Percentiles rank a stretch among this genome's conserved stretches.
phyloP scores from a whole-genome alignment of 1,284 basidiomycete genomes.

The Irpex lacteus region DNA sequence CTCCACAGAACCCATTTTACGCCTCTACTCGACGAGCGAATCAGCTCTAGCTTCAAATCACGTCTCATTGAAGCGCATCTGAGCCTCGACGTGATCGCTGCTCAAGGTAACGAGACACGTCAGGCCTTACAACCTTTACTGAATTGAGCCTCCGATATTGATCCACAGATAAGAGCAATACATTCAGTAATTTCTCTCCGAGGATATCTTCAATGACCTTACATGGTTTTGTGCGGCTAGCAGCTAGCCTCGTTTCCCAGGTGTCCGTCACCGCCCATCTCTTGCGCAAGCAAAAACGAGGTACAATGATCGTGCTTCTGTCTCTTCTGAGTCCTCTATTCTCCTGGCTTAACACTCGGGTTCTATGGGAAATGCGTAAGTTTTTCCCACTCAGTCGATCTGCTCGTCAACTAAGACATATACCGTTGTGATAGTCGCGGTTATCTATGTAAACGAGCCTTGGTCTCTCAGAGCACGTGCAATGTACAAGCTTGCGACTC shows the following conservation, averaged over 20 bases:
- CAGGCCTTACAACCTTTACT: background rate
- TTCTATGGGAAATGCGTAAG: background rate
- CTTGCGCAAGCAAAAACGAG: background rate
- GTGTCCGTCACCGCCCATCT: background rate
- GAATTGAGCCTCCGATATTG: background rate
- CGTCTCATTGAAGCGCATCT: background rate
- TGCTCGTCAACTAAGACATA: background rate
- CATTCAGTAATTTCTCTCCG: background rate
- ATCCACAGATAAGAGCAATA: background rate
- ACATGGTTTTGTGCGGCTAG: background rate
- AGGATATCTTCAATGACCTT: background rate
- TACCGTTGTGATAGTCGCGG: background rate
- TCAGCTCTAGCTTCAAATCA: background rate
- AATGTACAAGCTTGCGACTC: constrained; percentile 7
- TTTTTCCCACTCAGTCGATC: background rate
- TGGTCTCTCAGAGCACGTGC: constrained; percentile 1
- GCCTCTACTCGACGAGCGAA: background rate
- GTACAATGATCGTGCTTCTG: background rate
- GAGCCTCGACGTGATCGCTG: background rate
- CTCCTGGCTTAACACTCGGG: background rate
- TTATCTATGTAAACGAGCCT: constrained; percentile 11
- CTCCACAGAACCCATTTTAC: background rate
- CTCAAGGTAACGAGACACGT: background rate
- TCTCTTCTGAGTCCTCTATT: background rate
- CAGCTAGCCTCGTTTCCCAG: background rate